Evolutionary conservation across 1,284 basidiomycete species (phyloP), one percentile per base, ranked within the genome.

Genomic region (Trichosporon inkin): DNA sequence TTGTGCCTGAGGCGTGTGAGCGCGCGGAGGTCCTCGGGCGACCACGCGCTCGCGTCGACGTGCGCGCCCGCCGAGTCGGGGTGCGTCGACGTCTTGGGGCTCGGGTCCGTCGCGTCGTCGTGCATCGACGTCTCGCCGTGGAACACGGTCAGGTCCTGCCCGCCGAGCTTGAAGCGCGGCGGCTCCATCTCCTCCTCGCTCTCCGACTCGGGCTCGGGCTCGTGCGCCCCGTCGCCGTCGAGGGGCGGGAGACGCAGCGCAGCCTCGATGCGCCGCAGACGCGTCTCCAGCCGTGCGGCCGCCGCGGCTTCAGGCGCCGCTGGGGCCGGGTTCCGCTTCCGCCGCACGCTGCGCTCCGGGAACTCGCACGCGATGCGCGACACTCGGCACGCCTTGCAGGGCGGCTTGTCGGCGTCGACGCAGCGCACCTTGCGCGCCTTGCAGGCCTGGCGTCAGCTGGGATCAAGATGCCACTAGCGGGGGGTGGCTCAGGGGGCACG

Each of bases 391-490:
- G 62, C 66, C 32, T 65, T 63, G 37, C 66, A 67, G 17, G 66
- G 66, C 32, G 66, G 66, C 4, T 53, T 60, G 19, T 62, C 63
- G 1, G 63, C 62, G 16, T 63, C 66, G 36, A 63, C 66, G 47
- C 66, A 67, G 10, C 64, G 62, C 20, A 67, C 65, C 58, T 67
- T 67, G 22, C 66, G 59, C 14, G 63, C 62, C 51, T 63, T 63
- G 40, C 66, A 67, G 28, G 66, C 62, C 66, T 67, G 44, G 5
- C 19, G 40, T n/a, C 20, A 40, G 36, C 22, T 17, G 36, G 16
- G 28, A 7, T 32, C 8, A 11, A 32, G 13, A 35, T 19, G 28
- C n/a, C n/a, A n/a, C n/a, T n/a, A n/a, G n/a, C n/a, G n/a, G n/a
- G n/a, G n/a, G n/a, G n/a, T n/a, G n/a, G n/a, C n/a, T n/a, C n/a